A percentile compares a stretch with the other conserved stretches of the same genome.
Conservation (phyloP, 2,329 filamentous ascomycete species). For the Bimuria novae-zelandiae region DNA sequence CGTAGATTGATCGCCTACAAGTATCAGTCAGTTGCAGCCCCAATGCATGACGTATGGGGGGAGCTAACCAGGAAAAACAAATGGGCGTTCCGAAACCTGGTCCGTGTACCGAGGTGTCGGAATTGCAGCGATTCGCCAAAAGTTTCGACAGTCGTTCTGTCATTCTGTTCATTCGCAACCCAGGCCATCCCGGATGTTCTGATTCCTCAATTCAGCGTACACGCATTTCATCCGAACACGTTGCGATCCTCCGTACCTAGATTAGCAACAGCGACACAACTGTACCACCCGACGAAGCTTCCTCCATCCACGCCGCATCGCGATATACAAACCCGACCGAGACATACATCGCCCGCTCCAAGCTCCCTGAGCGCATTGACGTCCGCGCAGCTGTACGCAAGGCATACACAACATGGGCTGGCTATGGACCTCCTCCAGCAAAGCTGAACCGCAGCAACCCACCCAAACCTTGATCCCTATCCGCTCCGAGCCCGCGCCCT, state of each 20-base stretch:
- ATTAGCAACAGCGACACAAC: neutral
- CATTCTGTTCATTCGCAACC: neutral
- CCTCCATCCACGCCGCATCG: slow-evolving; percentile 10
- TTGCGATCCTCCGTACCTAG: neutral
- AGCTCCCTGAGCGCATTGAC: too few species aligned
- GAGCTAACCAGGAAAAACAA: slow-evolving; percentile 2
- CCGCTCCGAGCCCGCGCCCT: slow-evolving; percentile 27
- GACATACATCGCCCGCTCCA: slow-evolving; percentile 7
- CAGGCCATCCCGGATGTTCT: neutral
- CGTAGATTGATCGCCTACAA: slow-evolving; percentile 34
- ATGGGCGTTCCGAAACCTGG: slow-evolving; percentile 17
- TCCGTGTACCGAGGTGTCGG: slow-evolving; percentile 28
- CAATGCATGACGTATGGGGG: slow-evolving; percentile 42
- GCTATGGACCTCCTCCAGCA: slow-evolving; percentile 33
- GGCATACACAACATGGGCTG: slow-evolving; percentile 49
- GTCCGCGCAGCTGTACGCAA: neutral
- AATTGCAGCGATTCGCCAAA: slow-evolving; percentile 28
- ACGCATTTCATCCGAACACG: slow-evolving; percentile 1
- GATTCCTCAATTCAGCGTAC: neutral
- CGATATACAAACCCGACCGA: neutral
- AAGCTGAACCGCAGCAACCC: slow-evolving; percentile 24
- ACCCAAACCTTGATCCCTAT: slow-evolving; percentile 19
- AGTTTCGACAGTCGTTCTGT: slow-evolving; percentile 14
- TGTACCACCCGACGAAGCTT: neutral
- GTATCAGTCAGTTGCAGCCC: slow-evolving; percentile 37